Percentiles rank a stretch among this genome's conserved stretches.
These are phyloP conservation scores for Zhuliangozyma parablackwelliae DNA, from an alignment of 1,139 yeast genomes.

Conservation along the genomic window DNA sequence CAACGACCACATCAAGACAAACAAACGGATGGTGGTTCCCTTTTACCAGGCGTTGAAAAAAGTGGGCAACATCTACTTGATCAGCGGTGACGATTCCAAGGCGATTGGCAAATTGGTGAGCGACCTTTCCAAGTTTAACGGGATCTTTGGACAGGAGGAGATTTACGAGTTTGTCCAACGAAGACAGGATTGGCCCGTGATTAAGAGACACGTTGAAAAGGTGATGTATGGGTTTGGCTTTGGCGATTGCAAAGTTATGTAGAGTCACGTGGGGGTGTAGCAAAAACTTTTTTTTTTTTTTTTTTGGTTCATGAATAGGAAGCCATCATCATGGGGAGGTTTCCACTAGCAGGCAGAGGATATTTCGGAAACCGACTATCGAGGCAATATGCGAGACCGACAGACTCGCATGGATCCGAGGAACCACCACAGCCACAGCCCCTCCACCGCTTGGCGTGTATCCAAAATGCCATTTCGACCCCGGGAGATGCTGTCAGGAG, in stretches of 20 bases:
- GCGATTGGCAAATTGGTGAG: conserved; percentile 81
- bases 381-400: too few relatives aligned
- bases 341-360: too few relatives aligned
- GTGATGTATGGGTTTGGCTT: conserved; percentile 91
- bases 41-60: conserved; percentile 79
- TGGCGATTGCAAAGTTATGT: conserved; percentile 54
- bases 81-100: conserved; percentile 72
- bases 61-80: conserved; percentile 76
- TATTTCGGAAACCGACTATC: too few relatives aligned
- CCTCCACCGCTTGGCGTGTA: too few relatives aligned
- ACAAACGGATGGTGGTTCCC: conserved; percentile 67
- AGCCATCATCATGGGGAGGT: too few relatives aligned
- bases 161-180: conserved; percentile 87
- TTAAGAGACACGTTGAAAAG: conserved; percentile 79
- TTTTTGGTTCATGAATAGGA: too few relatives aligned
- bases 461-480: too few relatives aligned
- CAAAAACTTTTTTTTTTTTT: neutral
- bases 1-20: conserved; percentile 47
- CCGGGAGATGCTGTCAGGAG: too few relatives aligned
- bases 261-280: conserved; percentile 5
- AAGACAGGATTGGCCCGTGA: conserved; percentile 78
- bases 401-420: too few relatives aligned
- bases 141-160: conserved; percentile 88
- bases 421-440: too few relatives aligned
- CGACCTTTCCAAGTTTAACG: conserved; percentile 82